Evolutionary conservation across 2,329 filamentous ascomycete species (phyloP).

Genomic region (Epichloe brachyelytri): DNA sequence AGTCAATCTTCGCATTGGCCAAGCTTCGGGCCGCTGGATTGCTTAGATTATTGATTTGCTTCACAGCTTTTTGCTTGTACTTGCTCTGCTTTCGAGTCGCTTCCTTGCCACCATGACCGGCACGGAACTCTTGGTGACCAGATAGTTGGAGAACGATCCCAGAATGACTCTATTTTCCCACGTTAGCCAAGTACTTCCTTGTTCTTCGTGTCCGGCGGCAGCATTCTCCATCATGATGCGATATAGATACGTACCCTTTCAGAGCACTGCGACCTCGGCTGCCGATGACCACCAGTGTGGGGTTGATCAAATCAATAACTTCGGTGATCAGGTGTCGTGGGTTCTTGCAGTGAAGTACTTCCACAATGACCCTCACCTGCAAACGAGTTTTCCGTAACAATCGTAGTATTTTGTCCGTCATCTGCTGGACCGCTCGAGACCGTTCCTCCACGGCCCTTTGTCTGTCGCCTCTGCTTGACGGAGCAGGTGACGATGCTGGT

Average conservation of each 20-base stretch:
- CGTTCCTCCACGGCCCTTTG: constrained; percentile 65
- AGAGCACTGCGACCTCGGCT: constrained; percentile 82
- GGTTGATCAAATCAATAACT: constrained; percentile 86
- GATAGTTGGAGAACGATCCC: constrained; percentile 92
- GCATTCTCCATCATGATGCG: too few relatives aligned
- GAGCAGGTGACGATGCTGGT: constrained; percentile 34
- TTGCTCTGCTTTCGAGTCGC: constrained; percentile 79
- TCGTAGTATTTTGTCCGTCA: constrained; percentile 74
- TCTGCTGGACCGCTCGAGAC: constrained; percentile 64
- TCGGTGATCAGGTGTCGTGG: constrained; percentile 93
- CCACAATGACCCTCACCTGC: constrained; percentile 85
- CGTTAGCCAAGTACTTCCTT: too few relatives aligned
- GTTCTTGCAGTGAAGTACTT: constrained; percentile 97
- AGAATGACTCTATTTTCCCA: constrained; percentile 59
- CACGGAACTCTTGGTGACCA: constrained; percentile 91
- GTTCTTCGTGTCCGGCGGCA: background rate
- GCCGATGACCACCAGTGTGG: constrained; percentile 85
- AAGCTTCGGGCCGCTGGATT: constrained; percentile 55
- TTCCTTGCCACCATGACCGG: constrained; percentile 97
- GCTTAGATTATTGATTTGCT: constrained; percentile 70
- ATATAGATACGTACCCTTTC: constrained; percentile 57
- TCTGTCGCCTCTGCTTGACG: constrained; percentile 33
- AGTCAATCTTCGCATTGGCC: constrained; percentile 65
- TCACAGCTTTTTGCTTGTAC: constrained; percentile 53
- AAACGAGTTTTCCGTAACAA: constrained; percentile 81